These are phyloP conservation scores for Limnomonas spitsbergensis DNA, from an alignment of 139 green algal species.

Conservation along the genomic window DNA sequence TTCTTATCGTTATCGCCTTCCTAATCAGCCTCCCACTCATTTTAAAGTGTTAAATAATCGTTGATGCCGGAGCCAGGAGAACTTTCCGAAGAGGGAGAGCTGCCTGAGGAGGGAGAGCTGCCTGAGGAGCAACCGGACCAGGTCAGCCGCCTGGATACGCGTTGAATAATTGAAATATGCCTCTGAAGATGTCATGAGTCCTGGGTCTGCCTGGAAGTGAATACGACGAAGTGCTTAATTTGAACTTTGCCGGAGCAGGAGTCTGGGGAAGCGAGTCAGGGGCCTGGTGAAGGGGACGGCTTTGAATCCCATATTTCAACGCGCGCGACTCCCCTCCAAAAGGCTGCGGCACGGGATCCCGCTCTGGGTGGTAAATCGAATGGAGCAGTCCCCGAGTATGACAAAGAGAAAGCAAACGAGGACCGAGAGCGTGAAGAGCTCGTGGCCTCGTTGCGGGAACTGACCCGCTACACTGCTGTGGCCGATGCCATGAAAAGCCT, in stretches of 20 bases:
- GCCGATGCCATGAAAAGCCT: constrained; percentile 44
- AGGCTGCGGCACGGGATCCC: neutral
- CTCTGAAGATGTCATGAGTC: constrained; percentile 1
- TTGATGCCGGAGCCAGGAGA: neutral
- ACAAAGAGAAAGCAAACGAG: neutral
- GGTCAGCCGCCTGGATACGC: too few relatives aligned
- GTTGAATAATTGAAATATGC: too few relatives aligned
- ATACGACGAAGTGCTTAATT: neutral
- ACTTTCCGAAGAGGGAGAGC: constrained; percentile 16
- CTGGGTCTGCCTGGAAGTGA: neutral
- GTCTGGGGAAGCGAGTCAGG: constrained; percentile 17
- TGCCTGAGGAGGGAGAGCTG: constrained; percentile 24
- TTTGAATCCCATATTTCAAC: neutral
- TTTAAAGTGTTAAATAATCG: neutral
- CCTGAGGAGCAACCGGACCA: neutral
- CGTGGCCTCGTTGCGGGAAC: constrained; percentile 28
- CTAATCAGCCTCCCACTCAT: too few relatives aligned
- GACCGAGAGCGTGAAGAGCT: constrained; percentile 47
- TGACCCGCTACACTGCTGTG: constrained; percentile 46
- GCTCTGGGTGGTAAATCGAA: neutral
- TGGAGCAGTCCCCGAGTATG: neutral
- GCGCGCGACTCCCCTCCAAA: neutral
- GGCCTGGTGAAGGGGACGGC: constrained; percentile 4
- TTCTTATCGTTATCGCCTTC: too few relatives aligned
- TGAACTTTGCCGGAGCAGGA: constrained; percentile 11